Evolutionary conservation across 2,329 filamentous ascomycete species (phyloP).

Genomic region (Ascochyta lentis): DNA sequence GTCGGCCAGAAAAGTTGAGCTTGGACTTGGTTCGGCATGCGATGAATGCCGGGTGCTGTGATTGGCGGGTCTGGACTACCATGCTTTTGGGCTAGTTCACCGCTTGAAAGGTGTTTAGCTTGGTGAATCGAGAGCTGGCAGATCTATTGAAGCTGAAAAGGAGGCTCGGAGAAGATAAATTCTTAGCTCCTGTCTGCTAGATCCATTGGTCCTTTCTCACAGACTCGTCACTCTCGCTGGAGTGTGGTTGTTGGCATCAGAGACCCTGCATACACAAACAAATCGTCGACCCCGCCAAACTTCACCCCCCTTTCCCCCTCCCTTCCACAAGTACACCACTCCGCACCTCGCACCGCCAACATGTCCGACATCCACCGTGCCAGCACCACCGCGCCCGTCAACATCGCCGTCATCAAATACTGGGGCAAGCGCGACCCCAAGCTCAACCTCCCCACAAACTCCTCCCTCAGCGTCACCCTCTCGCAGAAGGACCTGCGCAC

Average conservation of each 20-base stretch:
- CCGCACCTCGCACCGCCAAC: conserved; percentile 9
- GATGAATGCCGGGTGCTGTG: conserved; percentile 17
- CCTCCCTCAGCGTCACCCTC: conserved; percentile 94
- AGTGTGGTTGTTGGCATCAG: neutral
- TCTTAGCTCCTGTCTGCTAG: neutral
- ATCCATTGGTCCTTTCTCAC: neutral
- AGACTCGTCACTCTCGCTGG: no score
- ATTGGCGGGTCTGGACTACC: conserved; percentile 25
- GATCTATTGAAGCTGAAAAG: conserved; percentile 7
- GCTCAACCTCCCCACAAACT: conserved; percentile 97
- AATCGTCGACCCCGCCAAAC: conserved; percentile 25
- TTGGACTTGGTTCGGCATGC: conserved; percentile 27
- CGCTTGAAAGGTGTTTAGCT: conserved; percentile 17
- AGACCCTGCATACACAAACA: conserved; percentile 41
- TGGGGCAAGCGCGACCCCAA: conserved; percentile 97
- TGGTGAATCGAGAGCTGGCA: conserved; percentile 9
- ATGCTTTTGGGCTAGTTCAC: conserved; percentile 18
- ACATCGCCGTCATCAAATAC: conserved; percentile 98
- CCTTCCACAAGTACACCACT: conserved; percentile 1
- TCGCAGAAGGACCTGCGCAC: conserved; percentile 93
- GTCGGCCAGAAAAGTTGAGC: conserved; percentile 32
- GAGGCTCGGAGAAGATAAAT: neutral
- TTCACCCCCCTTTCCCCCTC: conserved; percentile 12
- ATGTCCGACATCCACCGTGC: conserved; percentile 76
- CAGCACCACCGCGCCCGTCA: conserved; percentile 95